Evolutionary conservation across 306 rosid genomes (phyloP).

Genomic region (Prunus fruticosa): DNA sequence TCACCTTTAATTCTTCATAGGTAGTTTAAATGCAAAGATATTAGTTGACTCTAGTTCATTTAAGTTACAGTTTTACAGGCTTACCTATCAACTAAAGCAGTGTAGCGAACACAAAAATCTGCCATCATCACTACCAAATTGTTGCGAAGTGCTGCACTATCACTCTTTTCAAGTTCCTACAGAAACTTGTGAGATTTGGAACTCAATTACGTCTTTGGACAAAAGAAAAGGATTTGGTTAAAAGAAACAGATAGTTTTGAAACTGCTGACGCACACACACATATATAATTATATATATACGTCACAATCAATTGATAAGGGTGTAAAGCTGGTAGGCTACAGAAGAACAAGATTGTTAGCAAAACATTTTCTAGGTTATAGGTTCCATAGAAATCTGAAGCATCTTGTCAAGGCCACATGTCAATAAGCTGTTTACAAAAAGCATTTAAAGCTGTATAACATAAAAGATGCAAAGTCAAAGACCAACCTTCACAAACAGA

Average conservation of each 20-base stretch:
- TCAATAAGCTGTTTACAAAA: background rate
- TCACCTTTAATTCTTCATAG: background rate
- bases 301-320: background rate
- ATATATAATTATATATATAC: background rate
- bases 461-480: constrained; percentile 9
- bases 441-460: background rate
- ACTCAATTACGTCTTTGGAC: constrained; percentile 2
- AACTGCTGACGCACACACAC: background rate
- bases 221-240: background rate
- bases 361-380: background rate
- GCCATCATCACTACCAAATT: constrained; percentile 83
- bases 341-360: background rate
- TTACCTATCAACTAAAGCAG: constrained; percentile 98
- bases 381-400: background rate
- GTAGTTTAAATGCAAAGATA: background rate
- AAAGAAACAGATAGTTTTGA: background rate
- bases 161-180: constrained; percentile 84
- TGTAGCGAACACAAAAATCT: constrained; percentile 89
- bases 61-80: constrained; percentile 18
- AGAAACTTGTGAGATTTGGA: constrained; percentile 12
- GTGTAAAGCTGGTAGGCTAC: background rate
- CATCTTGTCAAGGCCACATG: background rate
- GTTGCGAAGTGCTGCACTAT: constrained; percentile 84
- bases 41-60: background rate
- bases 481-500: constrained; percentile 75